These are phyloP conservation scores for Lepidium didymum DNA, from an alignment of 345 rosid genomes.

Conservation along the genomic window DNA sequence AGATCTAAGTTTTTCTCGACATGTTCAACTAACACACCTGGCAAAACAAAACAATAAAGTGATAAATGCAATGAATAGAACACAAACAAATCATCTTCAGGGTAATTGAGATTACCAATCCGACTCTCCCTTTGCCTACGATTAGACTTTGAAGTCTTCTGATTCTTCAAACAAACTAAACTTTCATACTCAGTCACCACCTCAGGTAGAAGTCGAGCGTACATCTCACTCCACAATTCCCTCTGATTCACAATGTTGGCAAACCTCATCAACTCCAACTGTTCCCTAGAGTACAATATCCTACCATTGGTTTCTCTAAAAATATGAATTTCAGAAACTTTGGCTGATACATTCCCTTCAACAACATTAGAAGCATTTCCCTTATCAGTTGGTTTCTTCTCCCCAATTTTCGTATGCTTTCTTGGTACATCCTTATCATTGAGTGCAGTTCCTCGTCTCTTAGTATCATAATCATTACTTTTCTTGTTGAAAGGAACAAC, in stretches of 20 bases:
- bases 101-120: slow-evolving; percentile 21
- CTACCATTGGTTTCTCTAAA: slow-evolving; percentile 9
- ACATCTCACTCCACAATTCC: slow-evolving; percentile 51
- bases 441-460: slow-evolving; percentile 12
- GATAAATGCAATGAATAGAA: background rate
- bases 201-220: slow-evolving; percentile 39
- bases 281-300: slow-evolving; percentile 46
- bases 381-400: slow-evolving; percentile 33
- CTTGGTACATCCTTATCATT: slow-evolving; percentile 22
- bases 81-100: background rate
- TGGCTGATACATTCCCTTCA: background rate
- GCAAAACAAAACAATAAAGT: background rate
- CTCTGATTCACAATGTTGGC: slow-evolving; percentile 44
- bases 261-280: slow-evolving; percentile 67
- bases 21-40: background rate
- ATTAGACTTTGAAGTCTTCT: slow-evolving; percentile 25
- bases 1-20: background rate
- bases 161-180: slow-evolving; percentile 39
- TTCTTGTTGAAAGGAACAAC: slow-evolving; percentile 2
- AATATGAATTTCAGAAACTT: slow-evolving; percentile 11
- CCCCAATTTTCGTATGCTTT: slow-evolving; percentile 29
- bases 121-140: background rate
- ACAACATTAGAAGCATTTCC: slow-evolving; percentile 31
- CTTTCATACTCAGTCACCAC: slow-evolving; percentile 46
- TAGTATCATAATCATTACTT: background rate